Evolutionary conservation across 345 rosid species (phyloP), one percentile per base, ranked within the genome.

Genomic region (Adansonia digitata): DNA sequence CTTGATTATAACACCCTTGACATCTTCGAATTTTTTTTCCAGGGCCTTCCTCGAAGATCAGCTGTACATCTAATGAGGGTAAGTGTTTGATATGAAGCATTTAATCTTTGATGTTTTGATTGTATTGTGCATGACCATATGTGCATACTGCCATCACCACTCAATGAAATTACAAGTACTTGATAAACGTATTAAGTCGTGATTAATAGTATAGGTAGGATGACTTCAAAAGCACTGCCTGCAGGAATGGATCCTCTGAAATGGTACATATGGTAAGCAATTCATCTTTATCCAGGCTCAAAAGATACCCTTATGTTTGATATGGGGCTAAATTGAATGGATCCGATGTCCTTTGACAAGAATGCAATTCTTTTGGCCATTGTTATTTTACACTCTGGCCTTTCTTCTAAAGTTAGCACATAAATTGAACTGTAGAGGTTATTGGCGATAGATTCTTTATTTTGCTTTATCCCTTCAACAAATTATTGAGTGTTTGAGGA

Each of bases 1-100:
- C n/a, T n/a, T n/a, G n/a, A 57, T 48, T 31, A 15, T 20, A 31
- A 15, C 68, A 18, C 42, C 40, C 14, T 72, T 74, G 9, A 48
- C 12, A 3, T 37, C 45, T 39, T 76, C 26, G 34, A 74, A 5
- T 20, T 31, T 43, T 59, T 74, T 80, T 73, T 87, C 64, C 88
- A 94, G 98, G 98, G 98, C 67, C 95, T 91, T 80, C 98, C 98
- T 80, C 97, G 97, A 77, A 86, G 98, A 88, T 92, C 98, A 61
- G 81, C 92, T 0, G 98, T 94, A 74, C 98, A 94, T 90, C 98
- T 98, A 31, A 94, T 94, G 98, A 91, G 98, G 94, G 98, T 94
- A 71, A 85, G 92, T 92, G 75, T 78, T 69, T 78, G 52, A 68
- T 72, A 24, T 78, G 39, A 39, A 59, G 61, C 48, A 26, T 60